Evolutionary conservation across 139 green algal species (phyloP).

Genomic region (Asterochloris sp.): DNA sequence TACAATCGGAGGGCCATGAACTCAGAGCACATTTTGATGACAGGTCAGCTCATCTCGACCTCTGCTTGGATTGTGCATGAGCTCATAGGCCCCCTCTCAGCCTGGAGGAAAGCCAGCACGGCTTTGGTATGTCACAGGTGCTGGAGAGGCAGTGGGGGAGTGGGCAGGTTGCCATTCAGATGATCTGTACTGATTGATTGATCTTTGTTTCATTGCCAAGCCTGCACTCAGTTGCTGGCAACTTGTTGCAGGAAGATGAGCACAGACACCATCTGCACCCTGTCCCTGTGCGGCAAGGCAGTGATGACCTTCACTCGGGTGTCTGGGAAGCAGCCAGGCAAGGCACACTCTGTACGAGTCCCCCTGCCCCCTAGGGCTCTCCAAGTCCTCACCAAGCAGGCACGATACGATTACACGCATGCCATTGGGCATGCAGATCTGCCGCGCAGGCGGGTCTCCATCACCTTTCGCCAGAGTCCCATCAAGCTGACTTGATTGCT

Average conservation of each 20-base stretch:
- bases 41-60: constrained; percentile 11
- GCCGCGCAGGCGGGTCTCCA: neutral
- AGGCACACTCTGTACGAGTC: neutral
- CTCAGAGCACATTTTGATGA: constrained; percentile 40
- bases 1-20: neutral
- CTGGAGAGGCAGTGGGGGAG: neutral
- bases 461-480: constrained; percentile 10
- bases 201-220: neutral
- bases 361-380: neutral
- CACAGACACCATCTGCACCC: constrained; percentile 30
- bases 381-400: constrained; percentile 20
- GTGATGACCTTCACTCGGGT: constrained; percentile 30
- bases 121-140: too few species aligned
- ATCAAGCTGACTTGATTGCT: neutral
- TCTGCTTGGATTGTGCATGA: neutral
- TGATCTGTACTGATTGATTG: neutral
- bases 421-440: constrained; percentile 22
- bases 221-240: neutral
- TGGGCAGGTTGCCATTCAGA: neutral
- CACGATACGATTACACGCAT: constrained; percentile 41
- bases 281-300: constrained; percentile 21
- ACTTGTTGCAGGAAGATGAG: constrained; percentile 27
- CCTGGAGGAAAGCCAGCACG: neutral
- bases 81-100: neutral
- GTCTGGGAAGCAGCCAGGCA: neutral